phyloP scores from a whole-genome alignment of 2,329 filamentous ascomycete species.

The Pyrenophora graminea region DNA sequence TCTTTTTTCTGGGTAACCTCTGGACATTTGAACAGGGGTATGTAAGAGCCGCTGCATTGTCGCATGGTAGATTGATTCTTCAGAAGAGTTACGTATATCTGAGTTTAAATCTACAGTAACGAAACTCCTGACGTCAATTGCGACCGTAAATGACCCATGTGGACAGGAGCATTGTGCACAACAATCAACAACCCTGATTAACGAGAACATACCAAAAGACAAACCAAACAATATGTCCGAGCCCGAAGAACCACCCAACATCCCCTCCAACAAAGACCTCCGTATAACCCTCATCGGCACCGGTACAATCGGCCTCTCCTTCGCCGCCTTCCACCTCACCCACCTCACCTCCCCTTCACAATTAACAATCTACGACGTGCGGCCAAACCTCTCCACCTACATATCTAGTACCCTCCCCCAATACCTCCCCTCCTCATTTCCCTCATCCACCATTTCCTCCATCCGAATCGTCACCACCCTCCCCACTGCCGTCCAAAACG shows the following conservation, averaged over 20 bases:
- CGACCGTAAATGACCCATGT: too few relatives aligned
- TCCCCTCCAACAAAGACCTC: slow-evolving; percentile 14
- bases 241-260: not conserved
- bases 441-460: slow-evolving; percentile 26
- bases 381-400: slow-evolving; percentile 54
- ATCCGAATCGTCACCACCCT: slow-evolving; percentile 46
- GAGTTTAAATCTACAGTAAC: too few relatives aligned
- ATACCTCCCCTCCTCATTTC: slow-evolving; percentile 42
- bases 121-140: too few relatives aligned
- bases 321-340: slow-evolving; percentile 58
- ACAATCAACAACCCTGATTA: too few relatives aligned
- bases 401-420: slow-evolving; percentile 49
- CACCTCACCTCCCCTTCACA: slow-evolving; percentile 46
- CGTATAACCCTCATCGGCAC: slow-evolving; percentile 51
- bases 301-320: slow-evolving; percentile 61
- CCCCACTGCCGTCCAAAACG: slow-evolving; percentile 50
- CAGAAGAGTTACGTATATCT: not conserved
- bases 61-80: not conserved
- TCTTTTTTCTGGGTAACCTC: not conserved
- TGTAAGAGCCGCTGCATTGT: slow-evolving; percentile 5
- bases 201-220: not conserved
- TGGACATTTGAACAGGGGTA: not conserved
- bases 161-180: too few relatives aligned
- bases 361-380: slow-evolving; percentile 57
- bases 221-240: slow-evolving; percentile 13